Percentiles rank a stretch among this genome's conserved stretches.
These are phyloP conservation scores for Termitomyces sp. DNA, from an alignment of 768 basidiomycete species.

Conservation along the genomic window DNA sequence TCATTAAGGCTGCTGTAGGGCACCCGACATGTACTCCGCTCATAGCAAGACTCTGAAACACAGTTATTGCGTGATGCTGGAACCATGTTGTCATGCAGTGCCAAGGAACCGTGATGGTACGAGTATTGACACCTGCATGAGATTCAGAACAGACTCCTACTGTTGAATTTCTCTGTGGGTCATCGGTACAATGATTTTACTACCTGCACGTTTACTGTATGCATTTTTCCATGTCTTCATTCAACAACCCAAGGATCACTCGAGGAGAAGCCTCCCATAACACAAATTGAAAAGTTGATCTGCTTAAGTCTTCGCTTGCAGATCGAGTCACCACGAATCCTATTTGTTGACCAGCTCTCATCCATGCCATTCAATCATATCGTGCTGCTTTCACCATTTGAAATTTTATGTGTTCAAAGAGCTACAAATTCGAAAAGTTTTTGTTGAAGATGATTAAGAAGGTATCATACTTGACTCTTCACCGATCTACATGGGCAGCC, in stretches of 20 bases:
- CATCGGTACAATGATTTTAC: neutral
- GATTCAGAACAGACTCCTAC: neutral
- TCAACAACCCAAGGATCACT: neutral
- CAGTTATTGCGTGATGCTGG: neutral
- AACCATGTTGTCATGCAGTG: neutral
- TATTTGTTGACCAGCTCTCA: neutral
- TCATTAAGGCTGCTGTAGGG: slow-evolving; percentile 5
- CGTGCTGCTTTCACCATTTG: neutral
- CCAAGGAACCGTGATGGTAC: neutral
- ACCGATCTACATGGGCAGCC: neutral
- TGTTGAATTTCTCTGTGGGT: neutral
- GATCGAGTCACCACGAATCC: neutral
- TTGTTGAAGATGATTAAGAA: neutral
- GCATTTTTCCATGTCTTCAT: neutral
- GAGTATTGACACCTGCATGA: neutral
- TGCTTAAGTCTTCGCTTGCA: neutral
- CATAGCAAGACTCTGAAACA: neutral
- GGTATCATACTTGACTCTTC: neutral
- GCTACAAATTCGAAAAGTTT: neutral
- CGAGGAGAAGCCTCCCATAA: neutral
- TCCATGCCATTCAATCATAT: neutral
- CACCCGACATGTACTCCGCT: neutral
- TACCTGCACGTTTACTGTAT: neutral
- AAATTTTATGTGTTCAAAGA: neutral
- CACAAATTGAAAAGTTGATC: neutral